A percentile compares a stretch with the other conserved stretches of the same genome.
Evolutionary conservation across 108 stramenopile genomes (phyloP).

Genomic region (Nitzschia putrida): DNA sequence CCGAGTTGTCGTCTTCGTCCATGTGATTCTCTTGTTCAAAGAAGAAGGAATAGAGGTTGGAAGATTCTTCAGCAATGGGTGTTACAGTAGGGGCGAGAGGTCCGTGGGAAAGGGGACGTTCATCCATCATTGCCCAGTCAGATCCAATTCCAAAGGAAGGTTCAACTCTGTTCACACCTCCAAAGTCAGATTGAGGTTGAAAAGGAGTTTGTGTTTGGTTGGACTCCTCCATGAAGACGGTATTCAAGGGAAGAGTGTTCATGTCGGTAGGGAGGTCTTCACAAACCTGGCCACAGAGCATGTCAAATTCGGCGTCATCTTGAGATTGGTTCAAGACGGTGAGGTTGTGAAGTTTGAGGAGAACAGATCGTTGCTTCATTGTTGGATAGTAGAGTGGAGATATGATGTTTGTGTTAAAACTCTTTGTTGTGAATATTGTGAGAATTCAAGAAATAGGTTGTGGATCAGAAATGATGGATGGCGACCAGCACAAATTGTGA

Average conservation of each 20-base stretch:
- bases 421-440: slow-evolving; percentile 6
- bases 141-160: slow-evolving; percentile 14
- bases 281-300: neutral
- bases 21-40: slow-evolving; percentile 11
- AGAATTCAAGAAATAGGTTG: neutral
- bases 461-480: too few species aligned
- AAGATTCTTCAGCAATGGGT: slow-evolving; percentile 10
- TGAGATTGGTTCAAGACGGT: slow-evolving; percentile 5
- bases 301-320: neutral
- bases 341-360: slow-evolving; percentile 18
- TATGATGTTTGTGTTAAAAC: neutral
- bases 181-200: slow-evolving; percentile 1
- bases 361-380: slow-evolving; percentile 20
- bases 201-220: neutral
- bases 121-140: slow-evolving; percentile 27
- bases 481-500: slow-evolving; percentile 4
- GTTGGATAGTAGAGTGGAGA: neutral
- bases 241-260: neutral
- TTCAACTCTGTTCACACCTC: neutral
- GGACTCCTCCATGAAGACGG: too few species aligned
- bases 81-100: slow-evolving; percentile 1
- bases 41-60: slow-evolving; percentile 25
- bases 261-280: neutral
- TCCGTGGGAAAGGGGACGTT: neutral
- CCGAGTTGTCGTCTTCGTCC: slow-evolving; percentile 8